phyloP scores from a whole-genome alignment of 768 basidiomycete species.

The Tremella fuciformis region DNA sequence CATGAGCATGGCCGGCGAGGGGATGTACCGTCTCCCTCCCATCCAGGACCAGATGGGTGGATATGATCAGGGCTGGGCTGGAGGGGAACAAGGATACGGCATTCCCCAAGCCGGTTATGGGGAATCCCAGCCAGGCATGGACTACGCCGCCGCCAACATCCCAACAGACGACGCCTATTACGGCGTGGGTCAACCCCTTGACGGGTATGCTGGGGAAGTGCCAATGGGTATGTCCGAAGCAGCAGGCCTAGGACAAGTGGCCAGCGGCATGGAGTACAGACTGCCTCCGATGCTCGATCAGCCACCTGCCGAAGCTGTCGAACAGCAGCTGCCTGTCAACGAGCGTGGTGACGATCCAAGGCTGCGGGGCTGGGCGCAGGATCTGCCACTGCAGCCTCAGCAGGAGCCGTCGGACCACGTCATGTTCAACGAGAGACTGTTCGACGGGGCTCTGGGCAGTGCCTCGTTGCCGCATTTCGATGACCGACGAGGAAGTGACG shows the following conservation, averaged over 20 bases:
- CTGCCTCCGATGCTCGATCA: slow-evolving; percentile 20
- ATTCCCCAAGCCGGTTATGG: background rate
- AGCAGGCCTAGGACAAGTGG: background rate
- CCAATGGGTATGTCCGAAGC: background rate
- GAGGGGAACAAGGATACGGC: background rate
- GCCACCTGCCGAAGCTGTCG: background rate
- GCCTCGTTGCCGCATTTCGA: slow-evolving; percentile 15
- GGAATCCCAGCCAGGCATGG: background rate
- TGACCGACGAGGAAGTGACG: slow-evolving; percentile 13
- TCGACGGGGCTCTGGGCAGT: slow-evolving; percentile 40
- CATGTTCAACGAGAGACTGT: slow-evolving; percentile 42
- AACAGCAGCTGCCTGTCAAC: background rate
- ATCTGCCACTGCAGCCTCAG: slow-evolving; percentile 18
- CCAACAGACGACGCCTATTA: slow-evolving; percentile 2
- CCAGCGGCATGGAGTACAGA: slow-evolving; percentile 13
- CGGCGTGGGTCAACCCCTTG: background rate
- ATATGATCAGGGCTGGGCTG: slow-evolving; percentile 7
- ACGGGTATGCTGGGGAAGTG: background rate
- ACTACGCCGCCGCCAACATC: background rate
- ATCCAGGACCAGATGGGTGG: slow-evolving; percentile 12
- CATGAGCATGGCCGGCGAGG: slow-evolving; percentile 11
- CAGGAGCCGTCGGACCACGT: slow-evolving; percentile 44
- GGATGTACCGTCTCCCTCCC: slow-evolving; percentile 39
- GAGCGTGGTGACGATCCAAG: slow-evolving; percentile 13
- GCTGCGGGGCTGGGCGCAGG: slow-evolving; percentile 22